A percentile compares a stretch with the other conserved stretches of the same genome.
These are phyloP conservation scores for Sonneratia alba DNA, from an alignment of 345 rosid species.

Conservation along the genomic window DNA sequence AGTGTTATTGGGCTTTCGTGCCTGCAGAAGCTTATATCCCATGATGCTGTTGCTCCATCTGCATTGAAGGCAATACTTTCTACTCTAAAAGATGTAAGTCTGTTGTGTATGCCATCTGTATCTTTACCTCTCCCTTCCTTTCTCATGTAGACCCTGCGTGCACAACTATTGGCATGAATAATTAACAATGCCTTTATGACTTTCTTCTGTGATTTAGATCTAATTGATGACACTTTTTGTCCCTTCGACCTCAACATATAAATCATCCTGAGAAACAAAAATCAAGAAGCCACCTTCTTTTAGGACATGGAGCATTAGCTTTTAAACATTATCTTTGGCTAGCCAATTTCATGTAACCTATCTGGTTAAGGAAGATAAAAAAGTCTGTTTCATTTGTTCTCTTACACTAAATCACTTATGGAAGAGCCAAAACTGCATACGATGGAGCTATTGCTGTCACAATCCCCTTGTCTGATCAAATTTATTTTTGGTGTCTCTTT, in stretches of 20 bases:
- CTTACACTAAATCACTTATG: background rate
- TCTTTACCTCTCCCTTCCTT: background rate
- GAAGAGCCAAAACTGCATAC: background rate
- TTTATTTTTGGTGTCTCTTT: background rate
- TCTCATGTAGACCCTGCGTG: background rate
- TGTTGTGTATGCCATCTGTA: background rate
- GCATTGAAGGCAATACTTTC: slow-evolving; percentile 71
- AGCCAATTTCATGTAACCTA: background rate
- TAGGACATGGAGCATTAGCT: background rate
- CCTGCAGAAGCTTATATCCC: slow-evolving; percentile 92
- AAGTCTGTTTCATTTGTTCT: background rate
- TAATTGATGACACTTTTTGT: background rate
- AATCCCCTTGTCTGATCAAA: background rate
- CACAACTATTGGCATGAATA: background rate
- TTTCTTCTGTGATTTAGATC: background rate
- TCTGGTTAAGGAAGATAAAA: background rate
- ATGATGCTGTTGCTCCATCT: slow-evolving; percentile 86
- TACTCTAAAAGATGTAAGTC: slow-evolving; percentile 76
- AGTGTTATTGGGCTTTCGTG: slow-evolving; percentile 93
- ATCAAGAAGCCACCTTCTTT: background rate
- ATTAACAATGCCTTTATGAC: background rate
- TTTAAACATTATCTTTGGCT: background rate
- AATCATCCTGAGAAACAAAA: background rate
- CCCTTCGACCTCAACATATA: background rate
- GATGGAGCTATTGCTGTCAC: background rate